Percentiles rank a stretch among this genome's conserved stretches.
Conservation (phyloP, 345 rosid species). For the Populus davidiana region DNA sequence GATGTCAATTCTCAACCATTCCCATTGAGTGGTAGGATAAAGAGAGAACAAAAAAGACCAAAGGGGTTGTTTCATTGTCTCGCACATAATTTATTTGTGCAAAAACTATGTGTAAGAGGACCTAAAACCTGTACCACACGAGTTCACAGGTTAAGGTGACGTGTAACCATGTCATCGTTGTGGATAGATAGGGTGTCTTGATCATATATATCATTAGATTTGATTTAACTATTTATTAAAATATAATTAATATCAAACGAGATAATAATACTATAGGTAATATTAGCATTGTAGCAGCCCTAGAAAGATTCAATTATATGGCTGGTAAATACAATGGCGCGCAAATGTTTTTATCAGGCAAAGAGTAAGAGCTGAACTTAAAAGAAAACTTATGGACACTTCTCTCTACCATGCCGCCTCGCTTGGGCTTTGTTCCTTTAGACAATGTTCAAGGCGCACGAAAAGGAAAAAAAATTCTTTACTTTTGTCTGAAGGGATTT, state of each 20-base stretch:
- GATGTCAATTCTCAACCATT: slow-evolving; percentile 32
- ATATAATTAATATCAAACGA: too few species aligned
- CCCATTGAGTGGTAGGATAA: slow-evolving; percentile 26
- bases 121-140: background rate
- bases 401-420: too few species aligned
- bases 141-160: background rate
- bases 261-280: background rate
- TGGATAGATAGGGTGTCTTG: background rate
- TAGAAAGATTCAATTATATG: background rate
- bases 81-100: slow-evolving; percentile 1
- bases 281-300: background rate
- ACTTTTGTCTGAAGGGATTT: too few species aligned
- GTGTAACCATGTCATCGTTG: background rate
- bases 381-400: too few species aligned
- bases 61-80: slow-evolving; percentile 4
- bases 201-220: background rate
- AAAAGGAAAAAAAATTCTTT: too few species aligned
- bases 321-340: background rate
- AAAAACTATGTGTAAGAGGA: background rate
- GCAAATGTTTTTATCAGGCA: too few species aligned
- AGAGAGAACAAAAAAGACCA: slow-evolving; percentile 19
- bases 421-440: too few species aligned
- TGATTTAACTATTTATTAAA: too few species aligned
- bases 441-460: too few species aligned
- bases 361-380: too few species aligned